A percentile compares a stretch with the other conserved stretches of the same genome.
phyloP scores from a whole-genome alignment of 2,329 filamentous ascomycete species.

The Botrytis medusae region DNA sequence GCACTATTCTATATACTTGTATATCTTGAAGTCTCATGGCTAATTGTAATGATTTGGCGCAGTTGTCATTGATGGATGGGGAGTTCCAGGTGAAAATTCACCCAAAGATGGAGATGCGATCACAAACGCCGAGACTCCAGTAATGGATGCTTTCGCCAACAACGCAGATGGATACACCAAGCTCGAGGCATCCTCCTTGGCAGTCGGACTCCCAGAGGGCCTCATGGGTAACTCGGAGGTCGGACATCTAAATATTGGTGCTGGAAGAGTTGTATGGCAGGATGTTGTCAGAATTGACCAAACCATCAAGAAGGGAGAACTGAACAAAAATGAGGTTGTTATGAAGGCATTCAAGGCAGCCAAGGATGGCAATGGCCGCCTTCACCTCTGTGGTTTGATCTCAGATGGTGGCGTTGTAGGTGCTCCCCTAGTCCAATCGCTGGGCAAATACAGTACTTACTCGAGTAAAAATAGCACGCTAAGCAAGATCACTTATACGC shows the following conservation, averaged over 20 bases:
- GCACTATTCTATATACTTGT: constrained; percentile 53
- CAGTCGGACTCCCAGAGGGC: constrained; percentile 92
- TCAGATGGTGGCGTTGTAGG: constrained; percentile 88
- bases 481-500: constrained; percentile 93
- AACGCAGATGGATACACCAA: constrained; percentile 82
- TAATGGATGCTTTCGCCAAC: constrained; percentile 90
- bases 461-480: constrained; percentile 60
- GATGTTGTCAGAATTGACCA: constrained; percentile 95
- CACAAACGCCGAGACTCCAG: constrained; percentile 84
- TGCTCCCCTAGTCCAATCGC: constrained; percentile 29
- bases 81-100: constrained; percentile 76
- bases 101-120: constrained; percentile 93
- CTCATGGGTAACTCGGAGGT: constrained; percentile 99
- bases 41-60: constrained; percentile 55
- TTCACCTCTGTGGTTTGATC: constrained; percentile 89
- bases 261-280: constrained; percentile 97
- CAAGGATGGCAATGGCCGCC: constrained; percentile 83
- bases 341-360: constrained; percentile 70
- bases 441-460: constrained; percentile 24
- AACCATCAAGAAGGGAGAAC: constrained; percentile 62
- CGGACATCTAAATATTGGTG: constrained; percentile 97
- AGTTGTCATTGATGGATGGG: constrained; percentile 99
- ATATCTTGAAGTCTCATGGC: constrained; percentile 58
- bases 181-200: constrained; percentile 92
- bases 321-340: constrained; percentile 41